Evolutionary conservation across 176 grass and related monocot genomes (phyloP).

Genomic region (Eleusine coracana): DNA sequence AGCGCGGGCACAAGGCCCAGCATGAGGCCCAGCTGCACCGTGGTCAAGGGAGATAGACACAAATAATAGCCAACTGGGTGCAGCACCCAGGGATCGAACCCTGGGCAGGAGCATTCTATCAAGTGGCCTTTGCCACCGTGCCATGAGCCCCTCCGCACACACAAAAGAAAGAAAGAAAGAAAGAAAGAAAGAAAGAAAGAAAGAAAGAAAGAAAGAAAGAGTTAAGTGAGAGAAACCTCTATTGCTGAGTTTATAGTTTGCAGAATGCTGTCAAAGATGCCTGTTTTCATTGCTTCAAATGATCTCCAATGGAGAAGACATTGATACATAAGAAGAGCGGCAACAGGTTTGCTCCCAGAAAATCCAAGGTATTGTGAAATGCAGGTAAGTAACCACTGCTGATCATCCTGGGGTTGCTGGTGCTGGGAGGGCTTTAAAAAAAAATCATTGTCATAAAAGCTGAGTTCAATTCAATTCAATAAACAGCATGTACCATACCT

Average conservation of each 20-base stretch:
- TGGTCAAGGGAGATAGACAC: too few species aligned
- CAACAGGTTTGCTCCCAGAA: constrained; percentile 61
- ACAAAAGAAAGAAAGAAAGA: background rate
- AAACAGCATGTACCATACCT: constrained; percentile 50
- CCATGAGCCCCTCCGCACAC: too few species aligned
- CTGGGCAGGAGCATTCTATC: too few species aligned
- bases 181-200: too few species aligned
- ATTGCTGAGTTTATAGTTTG: constrained; percentile 65
- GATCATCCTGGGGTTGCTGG: constrained; percentile 54
- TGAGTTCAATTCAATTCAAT: constrained; percentile 15
- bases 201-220: background rate
- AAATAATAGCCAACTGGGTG: too few species aligned
- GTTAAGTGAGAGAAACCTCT: constrained; percentile 51
- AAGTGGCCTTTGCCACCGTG: too few species aligned
- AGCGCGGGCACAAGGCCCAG: too few species aligned
- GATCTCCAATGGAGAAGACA: constrained; percentile 75
- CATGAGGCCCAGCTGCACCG: too few species aligned
- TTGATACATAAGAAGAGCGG: constrained; percentile 75
- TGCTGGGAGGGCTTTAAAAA: constrained; percentile 40
- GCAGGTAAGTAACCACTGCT: constrained; percentile 63
- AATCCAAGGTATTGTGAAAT: constrained; percentile 76
- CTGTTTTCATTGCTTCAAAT: constrained; percentile 77
- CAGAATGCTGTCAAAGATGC: constrained; percentile 64
- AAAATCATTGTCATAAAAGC: constrained; percentile 24
- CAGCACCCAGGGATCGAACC: too few species aligned